These are phyloP conservation scores for Alternaria viburni DNA, from an alignment of 2,329 filamentous ascomycete genomes.

Conservation along the genomic window DNA sequence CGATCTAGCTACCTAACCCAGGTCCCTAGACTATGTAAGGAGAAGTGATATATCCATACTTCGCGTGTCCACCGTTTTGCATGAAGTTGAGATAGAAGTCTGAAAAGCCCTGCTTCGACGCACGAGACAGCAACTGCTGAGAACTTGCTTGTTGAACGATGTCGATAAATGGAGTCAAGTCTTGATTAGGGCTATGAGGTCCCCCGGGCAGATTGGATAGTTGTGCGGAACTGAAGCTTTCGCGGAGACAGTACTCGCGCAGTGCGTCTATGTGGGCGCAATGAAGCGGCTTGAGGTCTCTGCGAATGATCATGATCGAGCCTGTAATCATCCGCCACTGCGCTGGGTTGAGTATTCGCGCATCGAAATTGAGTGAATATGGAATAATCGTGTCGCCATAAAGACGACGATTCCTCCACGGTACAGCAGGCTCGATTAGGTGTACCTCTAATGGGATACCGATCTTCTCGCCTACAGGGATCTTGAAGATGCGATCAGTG, in stretches of 20 bases:
- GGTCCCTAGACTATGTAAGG: background rate
- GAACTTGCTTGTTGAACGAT: background rate
- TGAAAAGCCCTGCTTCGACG: background rate
- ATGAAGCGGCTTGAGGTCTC: background rate
- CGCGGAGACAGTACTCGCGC: background rate
- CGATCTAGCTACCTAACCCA: background rate
- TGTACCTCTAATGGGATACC: background rate
- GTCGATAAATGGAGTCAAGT: no score
- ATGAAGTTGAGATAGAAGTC: background rate
- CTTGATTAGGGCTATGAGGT: background rate
- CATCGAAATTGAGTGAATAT: no score
- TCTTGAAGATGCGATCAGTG: no score
- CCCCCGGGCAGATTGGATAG: background rate
- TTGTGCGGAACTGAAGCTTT: background rate
- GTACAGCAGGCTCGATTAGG: background rate
- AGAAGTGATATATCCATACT: background rate
- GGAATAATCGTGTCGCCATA: no score
- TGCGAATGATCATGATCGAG: background rate
- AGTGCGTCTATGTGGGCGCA: background rate
- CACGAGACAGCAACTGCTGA: background rate
- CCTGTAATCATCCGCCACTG: background rate
- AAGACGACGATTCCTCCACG: background rate
- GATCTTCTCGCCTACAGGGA: background rate
- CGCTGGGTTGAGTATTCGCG: background rate
- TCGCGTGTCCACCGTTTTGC: background rate